Evolutionary conservation across 176 grass and related monocot species (phyloP).

Genomic region (Ensete glaucum): DNA sequence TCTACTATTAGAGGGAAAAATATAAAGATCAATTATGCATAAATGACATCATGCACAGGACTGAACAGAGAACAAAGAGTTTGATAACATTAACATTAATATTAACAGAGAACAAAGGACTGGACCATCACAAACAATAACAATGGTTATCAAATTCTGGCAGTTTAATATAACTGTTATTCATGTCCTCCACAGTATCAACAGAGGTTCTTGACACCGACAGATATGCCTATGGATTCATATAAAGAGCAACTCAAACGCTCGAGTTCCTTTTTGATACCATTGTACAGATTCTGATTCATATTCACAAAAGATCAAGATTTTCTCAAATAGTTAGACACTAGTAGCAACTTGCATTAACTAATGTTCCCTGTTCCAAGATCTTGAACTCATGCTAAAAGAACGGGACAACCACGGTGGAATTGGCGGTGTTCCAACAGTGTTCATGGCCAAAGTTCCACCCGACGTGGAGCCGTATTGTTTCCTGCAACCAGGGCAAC

Average conservation of each 20-base stretch:
- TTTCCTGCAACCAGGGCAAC: constrained; percentile 21
- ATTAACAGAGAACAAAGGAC: no score
- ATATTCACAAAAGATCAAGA: not conserved
- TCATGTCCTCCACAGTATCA: not conserved
- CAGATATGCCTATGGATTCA: no score
- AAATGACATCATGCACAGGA: not conserved
- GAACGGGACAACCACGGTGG: not conserved
- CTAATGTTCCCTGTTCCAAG: not conserved
- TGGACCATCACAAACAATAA: no score
- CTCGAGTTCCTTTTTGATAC: not conserved
- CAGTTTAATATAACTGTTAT: not conserved
- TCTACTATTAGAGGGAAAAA: not conserved
- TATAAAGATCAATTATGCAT: not conserved
- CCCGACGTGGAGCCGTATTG: not conserved
- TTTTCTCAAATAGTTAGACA: not conserved
- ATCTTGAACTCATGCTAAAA: constrained; percentile 9
- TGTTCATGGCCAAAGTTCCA: not conserved
- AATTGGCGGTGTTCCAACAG: not conserved
- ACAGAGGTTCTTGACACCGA: no score
- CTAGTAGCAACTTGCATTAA: not conserved
- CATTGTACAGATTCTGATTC: not conserved
- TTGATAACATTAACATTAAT: not conserved
- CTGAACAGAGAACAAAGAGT: not conserved
- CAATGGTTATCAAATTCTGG: not conserved
- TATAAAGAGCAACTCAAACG: not conserved